These are phyloP conservation scores for Calocybe gangraenosa DNA, from an alignment of 768 basidiomycete genomes.

Conservation along the genomic window DNA sequence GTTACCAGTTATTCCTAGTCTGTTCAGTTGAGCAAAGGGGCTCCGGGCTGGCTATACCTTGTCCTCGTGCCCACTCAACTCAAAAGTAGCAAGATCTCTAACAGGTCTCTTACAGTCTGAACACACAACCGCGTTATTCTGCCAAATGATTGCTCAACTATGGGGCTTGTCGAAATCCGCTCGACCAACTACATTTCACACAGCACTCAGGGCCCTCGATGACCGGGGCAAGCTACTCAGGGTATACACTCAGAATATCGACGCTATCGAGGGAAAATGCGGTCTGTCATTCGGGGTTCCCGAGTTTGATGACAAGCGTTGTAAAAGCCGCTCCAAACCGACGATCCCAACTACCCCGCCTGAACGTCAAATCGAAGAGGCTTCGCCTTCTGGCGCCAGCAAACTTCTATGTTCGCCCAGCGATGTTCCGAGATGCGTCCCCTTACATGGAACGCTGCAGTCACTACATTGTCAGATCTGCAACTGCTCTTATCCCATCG, in stretches of 20 bases:
- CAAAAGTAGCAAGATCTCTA: slow-evolving; percentile 1
- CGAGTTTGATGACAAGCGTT: slow-evolving; percentile 54
- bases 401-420: slow-evolving; percentile 48
- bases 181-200: slow-evolving; percentile 78
- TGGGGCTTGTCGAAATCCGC: slow-evolving; percentile 70
- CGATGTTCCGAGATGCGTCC: slow-evolving; percentile 78
- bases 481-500: slow-evolving; percentile 65
- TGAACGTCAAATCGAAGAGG: slow-evolving; percentile 13
- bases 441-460: slow-evolving; percentile 84
- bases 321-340: slow-evolving; percentile 45
- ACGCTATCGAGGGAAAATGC: slow-evolving; percentile 82
- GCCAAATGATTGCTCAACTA: slow-evolving; percentile 85
- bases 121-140: slow-evolving; percentile 72
- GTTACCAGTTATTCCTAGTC: background rate
- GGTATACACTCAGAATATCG: slow-evolving; percentile 94
- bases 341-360: slow-evolving; percentile 22
- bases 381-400: slow-evolving; percentile 14
- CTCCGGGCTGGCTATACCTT: background rate
- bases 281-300: slow-evolving; percentile 87
- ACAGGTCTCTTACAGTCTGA: slow-evolving; percentile 48
- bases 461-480: slow-evolving; percentile 80
- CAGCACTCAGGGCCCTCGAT: slow-evolving; percentile 69
- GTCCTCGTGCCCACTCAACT: background rate
- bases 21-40: background rate
- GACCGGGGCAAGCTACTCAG: slow-evolving; percentile 72